Evolutionary conservation across 345 rosid species (phyloP).

Genomic region (Melaleuca quinquenervia): DNA sequence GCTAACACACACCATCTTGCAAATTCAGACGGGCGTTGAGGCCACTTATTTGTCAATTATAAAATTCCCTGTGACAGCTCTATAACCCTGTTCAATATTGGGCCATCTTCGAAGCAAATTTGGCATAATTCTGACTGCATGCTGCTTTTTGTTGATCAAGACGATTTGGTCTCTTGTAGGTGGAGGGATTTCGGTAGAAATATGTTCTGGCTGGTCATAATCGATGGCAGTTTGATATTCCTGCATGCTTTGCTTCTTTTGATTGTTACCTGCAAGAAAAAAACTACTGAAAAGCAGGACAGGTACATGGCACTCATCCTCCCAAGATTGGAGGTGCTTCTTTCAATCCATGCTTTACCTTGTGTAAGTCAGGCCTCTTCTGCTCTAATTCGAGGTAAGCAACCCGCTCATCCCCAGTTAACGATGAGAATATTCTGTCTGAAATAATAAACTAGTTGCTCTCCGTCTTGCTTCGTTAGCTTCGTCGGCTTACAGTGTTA

Average conservation of each 20-base stretch:
- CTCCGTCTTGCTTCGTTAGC: too few species aligned
- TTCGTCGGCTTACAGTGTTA: too few species aligned
- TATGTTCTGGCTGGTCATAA: slow-evolving; percentile 78
- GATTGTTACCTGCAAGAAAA: slow-evolving; percentile 36
- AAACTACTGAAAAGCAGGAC: slow-evolving; percentile 18
- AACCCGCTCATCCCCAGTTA: background rate
- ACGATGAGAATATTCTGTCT: too few species aligned
- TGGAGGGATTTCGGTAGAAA: slow-evolving; percentile 79
- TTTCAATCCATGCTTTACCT: slow-evolving; percentile 59
- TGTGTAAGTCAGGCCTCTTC: slow-evolving; percentile 61
- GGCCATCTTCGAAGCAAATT: too few species aligned
- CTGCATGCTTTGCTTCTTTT: slow-evolving; percentile 42
- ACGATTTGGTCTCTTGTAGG: slow-evolving; percentile 17
- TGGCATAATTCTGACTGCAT: too few species aligned
- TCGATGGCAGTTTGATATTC: slow-evolving; percentile 50
- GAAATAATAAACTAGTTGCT: too few species aligned
- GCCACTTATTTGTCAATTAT: too few species aligned
- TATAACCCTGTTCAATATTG: too few species aligned
- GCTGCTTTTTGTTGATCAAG: background rate
- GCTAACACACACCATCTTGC: too few species aligned
- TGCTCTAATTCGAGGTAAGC: slow-evolving; percentile 48
- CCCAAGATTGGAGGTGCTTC: slow-evolving; percentile 79
- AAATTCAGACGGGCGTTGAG: too few species aligned
- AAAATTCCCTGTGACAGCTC: too few species aligned
- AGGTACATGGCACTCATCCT: slow-evolving; percentile 52